Conservation (phyloP, 768 basidiomycete genomes). For the Russula dissimulans region DNA sequence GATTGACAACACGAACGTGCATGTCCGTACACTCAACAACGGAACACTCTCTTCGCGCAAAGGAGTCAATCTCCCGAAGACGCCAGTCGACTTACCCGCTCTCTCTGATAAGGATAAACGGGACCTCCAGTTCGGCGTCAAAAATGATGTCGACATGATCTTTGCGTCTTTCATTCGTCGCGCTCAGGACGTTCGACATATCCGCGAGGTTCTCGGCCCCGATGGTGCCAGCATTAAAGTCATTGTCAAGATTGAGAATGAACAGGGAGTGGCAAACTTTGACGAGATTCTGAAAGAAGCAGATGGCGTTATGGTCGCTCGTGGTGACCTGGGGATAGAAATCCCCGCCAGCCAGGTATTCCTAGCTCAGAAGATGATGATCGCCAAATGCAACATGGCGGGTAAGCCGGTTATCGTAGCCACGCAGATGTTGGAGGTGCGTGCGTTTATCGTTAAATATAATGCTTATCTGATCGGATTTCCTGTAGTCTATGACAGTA, state of each 20-base stretch:
- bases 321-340: slow-evolving; percentile 98
- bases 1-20: slow-evolving; percentile 73
- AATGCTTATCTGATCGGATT: slow-evolving; percentile 13
- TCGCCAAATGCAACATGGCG: slow-evolving; percentile 94
- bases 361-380: slow-evolving; percentile 99
- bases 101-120: slow-evolving; percentile 98
- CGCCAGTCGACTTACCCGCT: slow-evolving; percentile 93
- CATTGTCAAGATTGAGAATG: slow-evolving; percentile 99
- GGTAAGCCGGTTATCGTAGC: slow-evolving; percentile 99
- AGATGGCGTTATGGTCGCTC: slow-evolving; percentile 99
- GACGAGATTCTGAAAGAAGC: slow-evolving; percentile 93
- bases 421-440: slow-evolving; percentile 96
- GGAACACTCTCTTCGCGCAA: slow-evolving; percentile 93
- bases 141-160: slow-evolving; percentile 97
- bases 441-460: slow-evolving; percentile 15
- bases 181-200: slow-evolving; percentile 88
- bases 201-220: slow-evolving; percentile 87
- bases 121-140: slow-evolving; percentile 89
- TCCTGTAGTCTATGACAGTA: slow-evolving; percentile 85
- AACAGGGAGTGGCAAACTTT: slow-evolving; percentile 98
- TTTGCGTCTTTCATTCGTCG: slow-evolving; percentile 99
- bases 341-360: slow-evolving; percentile 99
- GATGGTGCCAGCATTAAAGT: slow-evolving; percentile 96
- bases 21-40: slow-evolving; percentile 82
- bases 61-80: slow-evolving; percentile 99